phyloP scores from a whole-genome alignment of 495 filamentous ascomycete genomes.

The Aspergillus nidulans region DNA sequence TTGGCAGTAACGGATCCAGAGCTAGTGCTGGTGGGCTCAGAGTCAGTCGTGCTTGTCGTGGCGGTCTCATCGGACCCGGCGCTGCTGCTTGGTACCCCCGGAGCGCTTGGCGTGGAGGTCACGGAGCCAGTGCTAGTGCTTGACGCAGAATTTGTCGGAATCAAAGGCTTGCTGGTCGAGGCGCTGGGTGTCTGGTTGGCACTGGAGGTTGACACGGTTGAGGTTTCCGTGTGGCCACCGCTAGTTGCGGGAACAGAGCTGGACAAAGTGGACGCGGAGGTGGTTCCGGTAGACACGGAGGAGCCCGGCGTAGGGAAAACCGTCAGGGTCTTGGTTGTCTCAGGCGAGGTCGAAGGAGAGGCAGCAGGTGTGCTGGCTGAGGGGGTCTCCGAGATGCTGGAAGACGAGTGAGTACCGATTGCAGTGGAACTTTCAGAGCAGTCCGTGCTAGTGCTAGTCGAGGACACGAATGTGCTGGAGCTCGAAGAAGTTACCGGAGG shows the following conservation, averaged over 20 bases:
- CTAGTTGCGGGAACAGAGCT: not conserved
- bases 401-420: not conserved
- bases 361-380: slow-evolving; percentile 1
- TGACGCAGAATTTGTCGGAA: too few species aligned
- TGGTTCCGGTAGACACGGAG: not conserved
- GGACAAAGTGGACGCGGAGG: not conserved
- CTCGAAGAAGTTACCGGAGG: not conserved
- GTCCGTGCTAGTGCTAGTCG: not conserved
- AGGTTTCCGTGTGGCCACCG: not conserved
- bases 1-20: not conserved
- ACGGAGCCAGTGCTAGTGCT: not conserved
- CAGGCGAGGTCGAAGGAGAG: not conserved
- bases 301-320: slow-evolving; percentile 9
- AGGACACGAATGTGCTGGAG: not conserved
- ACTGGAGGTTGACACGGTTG: not conserved
- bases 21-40: not conserved
- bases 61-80: not conserved
- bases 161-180: not conserved
- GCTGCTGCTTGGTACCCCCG: not conserved
- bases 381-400: slow-evolving; percentile 5
- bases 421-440: not conserved
- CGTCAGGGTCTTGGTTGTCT: slow-evolving; percentile 3
- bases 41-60: not conserved
- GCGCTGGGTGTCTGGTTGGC: too few species aligned
- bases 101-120: not conserved